Conservation (phyloP, 805 yeast species). For the Candida rishiriensis region DNA sequence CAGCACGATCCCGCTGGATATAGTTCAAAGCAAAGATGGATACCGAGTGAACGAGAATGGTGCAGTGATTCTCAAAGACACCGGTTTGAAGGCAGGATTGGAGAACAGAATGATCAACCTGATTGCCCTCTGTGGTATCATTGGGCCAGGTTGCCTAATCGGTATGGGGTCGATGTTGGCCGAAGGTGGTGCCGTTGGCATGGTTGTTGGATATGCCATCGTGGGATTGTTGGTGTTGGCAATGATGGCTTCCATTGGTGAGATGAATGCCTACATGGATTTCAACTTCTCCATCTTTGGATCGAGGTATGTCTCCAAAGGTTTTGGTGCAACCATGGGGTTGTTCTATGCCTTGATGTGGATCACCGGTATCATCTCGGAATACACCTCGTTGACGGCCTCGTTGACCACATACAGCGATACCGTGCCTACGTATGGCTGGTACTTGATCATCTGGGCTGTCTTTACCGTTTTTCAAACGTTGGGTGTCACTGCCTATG, state of each 20-base stretch:
- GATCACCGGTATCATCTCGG: slow-evolving; percentile 48
- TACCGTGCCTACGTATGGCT: slow-evolving; percentile 49
- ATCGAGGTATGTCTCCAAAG: slow-evolving; percentile 45
- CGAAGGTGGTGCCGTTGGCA: slow-evolving; percentile 46
- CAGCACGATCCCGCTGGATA: too few relatives aligned
- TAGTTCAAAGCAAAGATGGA: neutral
- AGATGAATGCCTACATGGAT: slow-evolving; percentile 44
- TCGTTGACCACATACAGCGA: slow-evolving; percentile 47
- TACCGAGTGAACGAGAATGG: slow-evolving; percentile 1
- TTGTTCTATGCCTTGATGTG: slow-evolving; percentile 48
- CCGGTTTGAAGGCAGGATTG: slow-evolving; percentile 40
- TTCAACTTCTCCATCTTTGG: slow-evolving; percentile 44
- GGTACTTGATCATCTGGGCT: slow-evolving; percentile 46
- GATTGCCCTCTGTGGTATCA: slow-evolving; percentile 50
- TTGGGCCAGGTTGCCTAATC: slow-evolving; percentile 52
- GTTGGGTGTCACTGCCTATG: slow-evolving; percentile 48
- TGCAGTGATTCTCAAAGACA: neutral
- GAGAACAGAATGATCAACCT: slow-evolving; percentile 48
- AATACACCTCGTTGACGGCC: slow-evolving; percentile 47
- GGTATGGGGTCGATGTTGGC: slow-evolving; percentile 44
- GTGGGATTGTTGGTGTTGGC: slow-evolving; percentile 45
- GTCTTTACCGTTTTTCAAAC: slow-evolving; percentile 44
- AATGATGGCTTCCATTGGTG: slow-evolving; percentile 51
- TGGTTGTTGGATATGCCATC: slow-evolving; percentile 42
- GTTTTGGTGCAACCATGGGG: slow-evolving; percentile 48